Evolutionary conservation across 1,284 basidiomycete genomes (phyloP).

Genomic region (Cryptococcus sp.): DNA sequence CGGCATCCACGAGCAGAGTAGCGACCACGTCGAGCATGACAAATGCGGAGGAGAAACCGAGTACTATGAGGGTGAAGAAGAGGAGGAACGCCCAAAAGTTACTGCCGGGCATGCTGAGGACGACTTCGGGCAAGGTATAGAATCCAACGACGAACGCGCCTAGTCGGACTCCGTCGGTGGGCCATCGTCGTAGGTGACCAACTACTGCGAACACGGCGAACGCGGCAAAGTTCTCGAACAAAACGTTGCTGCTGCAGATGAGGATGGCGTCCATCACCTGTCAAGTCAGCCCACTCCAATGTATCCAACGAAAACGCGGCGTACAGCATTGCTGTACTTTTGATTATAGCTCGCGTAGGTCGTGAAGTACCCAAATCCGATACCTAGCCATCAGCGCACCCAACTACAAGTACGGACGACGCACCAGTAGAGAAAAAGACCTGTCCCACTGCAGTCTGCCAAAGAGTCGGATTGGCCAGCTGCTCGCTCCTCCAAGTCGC

Average conservation of each 20-base stretch:
- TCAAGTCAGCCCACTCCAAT: background rate
- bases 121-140: slow-evolving; percentile 18
- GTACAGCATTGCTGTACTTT: slow-evolving; percentile 22
- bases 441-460: slow-evolving; percentile 23
- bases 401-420: no score
- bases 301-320: no score
- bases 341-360: slow-evolving; percentile 24
- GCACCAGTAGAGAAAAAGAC: slow-evolving; percentile 23
- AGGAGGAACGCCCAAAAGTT: slow-evolving; percentile 25
- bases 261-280: slow-evolving; percentile 21
- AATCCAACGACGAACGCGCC: slow-evolving; percentile 19
- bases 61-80: slow-evolving; percentile 23
- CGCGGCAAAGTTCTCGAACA: slow-evolving; percentile 23
- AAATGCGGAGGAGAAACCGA: slow-evolving; percentile 20
- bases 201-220: slow-evolving; percentile 22
- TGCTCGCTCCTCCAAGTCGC: slow-evolving; percentile 16
- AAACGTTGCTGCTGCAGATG: slow-evolving; percentile 18
- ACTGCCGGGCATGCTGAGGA: slow-evolving; percentile 22
- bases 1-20: slow-evolving; percentile 17
- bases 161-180: slow-evolving; percentile 16
- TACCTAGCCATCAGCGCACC: slow-evolving; percentile 1
- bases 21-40: slow-evolving; percentile 26
- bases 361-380: slow-evolving; percentile 26
- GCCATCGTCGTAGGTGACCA: slow-evolving; percentile 20
- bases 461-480: slow-evolving; percentile 11